Conservation (phyloP, 495 filamentous ascomycete genomes). For the Aspergillus steynii region DNA sequence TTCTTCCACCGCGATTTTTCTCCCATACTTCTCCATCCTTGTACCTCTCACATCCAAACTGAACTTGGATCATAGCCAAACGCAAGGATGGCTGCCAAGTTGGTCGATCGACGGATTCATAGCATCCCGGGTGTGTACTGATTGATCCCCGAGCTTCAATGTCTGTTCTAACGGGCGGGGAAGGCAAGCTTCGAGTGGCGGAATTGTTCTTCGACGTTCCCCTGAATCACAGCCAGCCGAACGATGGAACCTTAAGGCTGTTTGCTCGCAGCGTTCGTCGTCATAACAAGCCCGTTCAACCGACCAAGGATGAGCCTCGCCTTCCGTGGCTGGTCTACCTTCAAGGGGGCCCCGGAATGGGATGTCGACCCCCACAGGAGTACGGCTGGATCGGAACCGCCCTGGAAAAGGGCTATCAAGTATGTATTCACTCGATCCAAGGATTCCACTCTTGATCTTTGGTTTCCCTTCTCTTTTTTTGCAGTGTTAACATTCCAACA, state of each 20-base stretch:
- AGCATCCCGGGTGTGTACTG: constrained; percentile 42
- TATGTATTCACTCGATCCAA: constrained; percentile 18
- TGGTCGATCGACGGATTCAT: constrained; percentile 45
- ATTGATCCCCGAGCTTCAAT: not conserved
- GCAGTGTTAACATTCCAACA: constrained; percentile 31
- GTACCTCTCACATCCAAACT: not conserved
- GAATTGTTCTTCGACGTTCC: constrained; percentile 88
- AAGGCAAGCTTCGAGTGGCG: constrained; percentile 72
- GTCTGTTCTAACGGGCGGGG: constrained; percentile 12
- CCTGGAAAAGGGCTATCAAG: constrained; percentile 76
- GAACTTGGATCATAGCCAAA: not conserved
- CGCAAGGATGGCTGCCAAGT: constrained; percentile 39
- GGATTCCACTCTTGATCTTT: not conserved
- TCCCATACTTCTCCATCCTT: too few species aligned
- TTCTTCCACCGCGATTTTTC: too few species aligned
- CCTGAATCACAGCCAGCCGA: constrained; percentile 67
- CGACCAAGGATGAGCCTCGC: constrained; percentile 50
- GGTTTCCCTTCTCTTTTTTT: not conserved
- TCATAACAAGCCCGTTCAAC: constrained; percentile 60
- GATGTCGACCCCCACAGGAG: constrained; percentile 70
- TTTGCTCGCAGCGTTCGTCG: constrained; percentile 74
- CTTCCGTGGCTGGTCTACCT: constrained; percentile 66
- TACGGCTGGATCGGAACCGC: constrained; percentile 64
- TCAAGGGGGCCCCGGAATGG: constrained; percentile 78
- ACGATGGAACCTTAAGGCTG: constrained; percentile 61